Percentiles rank a stretch among this genome's conserved stretches.
These are phyloP conservation scores for Isatis tinctoria DNA, from an alignment of 345 rosid species.

Conservation along the genomic window DNA sequence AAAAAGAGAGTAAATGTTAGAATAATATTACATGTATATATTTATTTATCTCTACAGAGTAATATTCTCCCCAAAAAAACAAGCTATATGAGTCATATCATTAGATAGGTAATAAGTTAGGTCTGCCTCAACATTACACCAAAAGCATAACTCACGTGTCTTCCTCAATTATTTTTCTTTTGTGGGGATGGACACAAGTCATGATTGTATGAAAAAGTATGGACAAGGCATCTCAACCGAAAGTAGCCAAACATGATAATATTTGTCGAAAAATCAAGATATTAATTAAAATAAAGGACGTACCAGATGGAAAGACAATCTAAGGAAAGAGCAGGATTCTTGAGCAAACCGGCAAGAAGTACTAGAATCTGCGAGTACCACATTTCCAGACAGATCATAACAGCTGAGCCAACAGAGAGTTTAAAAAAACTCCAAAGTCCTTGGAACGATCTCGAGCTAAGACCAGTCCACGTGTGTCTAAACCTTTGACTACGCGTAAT, in stretches of 20 bases:
- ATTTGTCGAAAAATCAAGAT: neutral
- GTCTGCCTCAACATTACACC: neutral
- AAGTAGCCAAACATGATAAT: neutral
- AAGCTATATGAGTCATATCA: neutral
- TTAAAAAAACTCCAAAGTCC: neutral
- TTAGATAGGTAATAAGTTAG: neutral
- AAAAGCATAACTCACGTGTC: neutral
- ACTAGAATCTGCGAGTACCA: neutral
- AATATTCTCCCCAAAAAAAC: neutral
- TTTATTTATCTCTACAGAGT: too few relatives aligned
- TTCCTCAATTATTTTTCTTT: neutral
- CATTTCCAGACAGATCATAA: neutral
- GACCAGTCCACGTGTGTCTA: slow-evolving; percentile 4
- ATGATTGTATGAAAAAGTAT: neutral
- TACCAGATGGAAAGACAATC: neutral
- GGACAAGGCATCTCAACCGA: neutral
- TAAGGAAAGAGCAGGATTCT: neutral
- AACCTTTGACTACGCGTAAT: neutral
- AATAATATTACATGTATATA: too few relatives aligned
- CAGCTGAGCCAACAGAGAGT: neutral
- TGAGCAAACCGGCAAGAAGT: neutral
- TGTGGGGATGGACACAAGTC: neutral
- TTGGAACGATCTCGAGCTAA: neutral
- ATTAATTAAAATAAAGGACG: neutral
- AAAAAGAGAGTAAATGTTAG: neutral